phyloP scores from a whole-genome alignment of 352 stramenopile species.

The Albugo candida region DNA sequence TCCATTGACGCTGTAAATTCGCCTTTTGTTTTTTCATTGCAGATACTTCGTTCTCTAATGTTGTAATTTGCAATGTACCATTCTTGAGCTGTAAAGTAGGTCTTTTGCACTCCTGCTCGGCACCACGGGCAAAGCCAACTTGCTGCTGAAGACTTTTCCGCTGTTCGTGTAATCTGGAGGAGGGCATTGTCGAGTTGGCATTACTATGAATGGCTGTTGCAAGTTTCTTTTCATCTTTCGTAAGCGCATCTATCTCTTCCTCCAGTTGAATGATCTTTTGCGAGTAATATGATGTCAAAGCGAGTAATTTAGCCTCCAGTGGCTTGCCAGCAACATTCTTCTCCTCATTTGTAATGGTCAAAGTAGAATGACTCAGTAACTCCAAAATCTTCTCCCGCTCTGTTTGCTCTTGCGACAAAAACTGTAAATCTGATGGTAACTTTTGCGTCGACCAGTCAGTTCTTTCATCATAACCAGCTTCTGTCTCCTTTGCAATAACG shows the following conservation, averaged over 20 bases:
- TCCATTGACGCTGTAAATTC: slow-evolving; percentile 17
- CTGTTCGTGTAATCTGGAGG: slow-evolving; percentile 7
- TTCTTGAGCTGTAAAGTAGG: slow-evolving; percentile 15
- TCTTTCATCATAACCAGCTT: neutral
- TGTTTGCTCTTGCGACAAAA: slow-evolving; percentile 20
- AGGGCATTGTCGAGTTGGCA: neutral
- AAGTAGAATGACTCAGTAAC: neutral
- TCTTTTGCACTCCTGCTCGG: slow-evolving; percentile 18
- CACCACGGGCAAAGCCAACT: slow-evolving; percentile 16
- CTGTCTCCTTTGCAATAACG: too few species aligned
- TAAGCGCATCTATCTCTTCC: slow-evolving; percentile 10
- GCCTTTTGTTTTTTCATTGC: slow-evolving; percentile 29
- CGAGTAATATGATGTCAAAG: slow-evolving; percentile 18
- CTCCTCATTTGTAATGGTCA: slow-evolving; percentile 3
- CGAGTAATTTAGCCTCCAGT: slow-evolving; percentile 12
- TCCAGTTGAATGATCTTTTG: slow-evolving; percentile 20
- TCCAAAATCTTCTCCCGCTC: slow-evolving; percentile 31
- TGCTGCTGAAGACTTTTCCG: slow-evolving; percentile 13
- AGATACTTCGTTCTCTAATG: slow-evolving; percentile 21
- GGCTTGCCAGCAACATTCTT: neutral
- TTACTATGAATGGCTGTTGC: slow-evolving; percentile 7
- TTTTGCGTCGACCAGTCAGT: slow-evolving; percentile 1
- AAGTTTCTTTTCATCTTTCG: slow-evolving; percentile 14
- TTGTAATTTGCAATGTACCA: slow-evolving; percentile 24
- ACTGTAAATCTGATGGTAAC: slow-evolving; percentile 10